Percentiles rank a stretch among this genome's conserved stretches.
Evolutionary conservation across 1,284 basidiomycete genomes (phyloP).

Genomic region (Afroboletus lepidellus): DNA sequence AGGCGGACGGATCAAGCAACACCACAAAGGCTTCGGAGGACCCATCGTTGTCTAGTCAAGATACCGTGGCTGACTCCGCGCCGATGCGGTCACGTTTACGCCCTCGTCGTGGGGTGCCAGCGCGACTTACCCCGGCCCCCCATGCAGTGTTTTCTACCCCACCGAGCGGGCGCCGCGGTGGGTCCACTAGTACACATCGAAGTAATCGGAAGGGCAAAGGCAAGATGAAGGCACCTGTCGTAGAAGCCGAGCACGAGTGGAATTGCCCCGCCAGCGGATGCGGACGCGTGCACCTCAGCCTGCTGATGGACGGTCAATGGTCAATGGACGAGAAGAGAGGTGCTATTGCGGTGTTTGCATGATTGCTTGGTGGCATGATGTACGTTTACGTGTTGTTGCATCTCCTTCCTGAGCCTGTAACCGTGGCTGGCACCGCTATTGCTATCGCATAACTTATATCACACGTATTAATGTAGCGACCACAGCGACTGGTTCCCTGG

Average conservation of each 20-base stretch:
- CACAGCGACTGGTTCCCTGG: background rate
- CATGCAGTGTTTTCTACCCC: conserved; percentile 4
- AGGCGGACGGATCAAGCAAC: conserved; percentile 32
- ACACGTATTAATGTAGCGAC: conserved; percentile 22
- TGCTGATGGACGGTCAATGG: conserved; percentile 55
- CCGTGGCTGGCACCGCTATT: conserved; percentile 1
- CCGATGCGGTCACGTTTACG: conserved; percentile 58
- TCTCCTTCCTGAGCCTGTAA: conserved; percentile 1
- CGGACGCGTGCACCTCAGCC: conserved; percentile 51
- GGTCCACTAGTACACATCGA: conserved; percentile 10
- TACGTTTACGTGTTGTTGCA: conserved; percentile 17
- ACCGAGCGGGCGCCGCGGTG: conserved; percentile 8
- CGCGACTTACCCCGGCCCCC: conserved; percentile 11
- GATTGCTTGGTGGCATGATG: conserved; percentile 15
- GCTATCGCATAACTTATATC: conserved; percentile 19
- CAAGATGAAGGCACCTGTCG: conserved; percentile 36
- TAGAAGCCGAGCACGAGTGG: conserved; percentile 57
- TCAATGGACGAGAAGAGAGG: conserved; percentile 42
- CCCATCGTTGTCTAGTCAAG: conserved; percentile 21
- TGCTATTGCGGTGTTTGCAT: conserved; percentile 50
- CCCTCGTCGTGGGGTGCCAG: conserved; percentile 34
- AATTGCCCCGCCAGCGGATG: conserved; percentile 61
- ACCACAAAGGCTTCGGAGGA: conserved; percentile 15
- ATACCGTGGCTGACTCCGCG: conserved; percentile 25
- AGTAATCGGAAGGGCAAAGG: conserved; percentile 39